Base-by-base conservation (phyloP, 2,329 filamentous ascomycete genomes). In the Teratosphaeria zuluensis region DNA sequence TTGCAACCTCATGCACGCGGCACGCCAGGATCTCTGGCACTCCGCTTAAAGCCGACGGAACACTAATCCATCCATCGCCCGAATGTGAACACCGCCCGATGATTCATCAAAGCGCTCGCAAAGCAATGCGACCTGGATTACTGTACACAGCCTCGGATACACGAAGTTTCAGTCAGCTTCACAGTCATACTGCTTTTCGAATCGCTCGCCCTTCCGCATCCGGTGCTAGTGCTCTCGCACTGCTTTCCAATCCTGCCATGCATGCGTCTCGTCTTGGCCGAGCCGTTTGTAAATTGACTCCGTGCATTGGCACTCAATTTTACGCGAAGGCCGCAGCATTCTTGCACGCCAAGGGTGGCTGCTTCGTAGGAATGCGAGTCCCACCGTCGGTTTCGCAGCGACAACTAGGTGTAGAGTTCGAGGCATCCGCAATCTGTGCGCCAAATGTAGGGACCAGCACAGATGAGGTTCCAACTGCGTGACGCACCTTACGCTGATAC, bases 181-280 rank as follows among this genome's bases (percentile, higher is more conserved):
- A 16, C 35, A 21, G 42, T 48, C 42, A 48, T 21, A 9, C 16
- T 48, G 9, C 42, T 48, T n/a, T 9, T 19, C 19, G n/a, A n/a
- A 48, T 48, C 42, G 42, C 42, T 48, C 4, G n/a, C 16, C 8
- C 9, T 8, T 9, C 42, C 42, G 42, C 42, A 48, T 48, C 9
- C 42, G 42, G 42, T 42, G n/a, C 14, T 46, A 46, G 42, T 46
- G 42, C 42, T 46, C 42, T 53, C 51, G 51, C 21, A 53, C n/a
- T 30, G 51, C 51, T 53, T 53, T 53, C 51, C 51, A 53, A 53
- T 53, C 51, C 31, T 19, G n/a, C n/a, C 52, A 31, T 53, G 52
- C 52, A 53, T 35, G 24, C 52, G 52, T n/a, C 19, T 21, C n/a
- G n/a, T 48, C 42, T 48, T 48, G 42, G 42, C 42, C 42, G 42